A percentile compares a stretch with the other conserved stretches of the same genome.
phyloP scores from a whole-genome alignment of 2,329 filamentous ascomycete genomes.

The Fulvia fulva region DNA sequence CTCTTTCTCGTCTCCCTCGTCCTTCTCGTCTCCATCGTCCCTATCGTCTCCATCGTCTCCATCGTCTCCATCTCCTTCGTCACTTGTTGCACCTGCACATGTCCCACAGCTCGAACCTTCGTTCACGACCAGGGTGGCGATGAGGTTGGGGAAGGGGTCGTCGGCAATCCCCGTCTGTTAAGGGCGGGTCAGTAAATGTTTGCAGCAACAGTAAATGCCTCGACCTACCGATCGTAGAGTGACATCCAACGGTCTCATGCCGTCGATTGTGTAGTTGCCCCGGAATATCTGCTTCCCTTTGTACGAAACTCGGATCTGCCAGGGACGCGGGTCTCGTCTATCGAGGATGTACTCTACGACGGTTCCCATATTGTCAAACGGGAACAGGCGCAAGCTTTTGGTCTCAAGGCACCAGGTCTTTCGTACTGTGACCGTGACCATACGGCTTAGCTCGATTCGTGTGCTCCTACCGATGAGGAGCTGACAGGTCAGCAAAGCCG shows the following conservation, averaged over 20 bases:
- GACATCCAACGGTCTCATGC: not conserved
- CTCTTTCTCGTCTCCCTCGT: no score
- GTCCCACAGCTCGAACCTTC: not conserved
- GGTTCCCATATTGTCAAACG: not conserved
- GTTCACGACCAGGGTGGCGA: not conserved
- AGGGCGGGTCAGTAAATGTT: not conserved
- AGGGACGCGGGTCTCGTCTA: not conserved
- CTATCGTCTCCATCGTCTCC: no score
- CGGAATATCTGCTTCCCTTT: not conserved
- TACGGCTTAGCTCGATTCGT: not conserved
- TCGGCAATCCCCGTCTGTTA: not conserved
- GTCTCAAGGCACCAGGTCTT: not conserved
- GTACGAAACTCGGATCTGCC: not conserved
- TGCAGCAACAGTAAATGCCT: not conserved
- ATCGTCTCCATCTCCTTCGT: no score
- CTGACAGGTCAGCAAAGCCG: not conserved
- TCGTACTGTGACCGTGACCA: not conserved
- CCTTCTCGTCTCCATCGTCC: no score
- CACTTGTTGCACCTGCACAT: not conserved
- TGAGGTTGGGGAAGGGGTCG: not conserved
- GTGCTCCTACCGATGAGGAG: not conserved
- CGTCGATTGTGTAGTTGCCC: not conserved
- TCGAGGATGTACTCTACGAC: not conserved
- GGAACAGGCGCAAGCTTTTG: not conserved
- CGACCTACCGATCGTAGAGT: not conserved